Base-by-base conservation (phyloP, 116 monocot genomes). In the Cymodocea nodosa region DNA sequence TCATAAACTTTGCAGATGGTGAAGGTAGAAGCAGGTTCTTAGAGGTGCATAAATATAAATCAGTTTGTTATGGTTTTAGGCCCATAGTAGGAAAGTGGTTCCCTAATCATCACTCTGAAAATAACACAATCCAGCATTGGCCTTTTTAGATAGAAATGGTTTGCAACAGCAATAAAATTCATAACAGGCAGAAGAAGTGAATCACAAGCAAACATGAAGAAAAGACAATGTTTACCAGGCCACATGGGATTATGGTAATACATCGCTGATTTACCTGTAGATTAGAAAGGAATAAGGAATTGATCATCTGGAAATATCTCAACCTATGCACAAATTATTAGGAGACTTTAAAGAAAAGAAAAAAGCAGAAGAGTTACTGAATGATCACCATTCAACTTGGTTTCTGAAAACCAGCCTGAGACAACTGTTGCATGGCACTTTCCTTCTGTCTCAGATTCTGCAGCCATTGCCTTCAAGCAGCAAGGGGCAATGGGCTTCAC, bases 171-270 rank as follows among this genome's bases (percentile, higher is more conserved):
- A 11, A 8, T 11, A 44, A 6, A 44, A 44, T 44, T 44, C 44
- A 44, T 4, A 11, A 44, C 44, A 44, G 44, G 44, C 44, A 44
- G 62, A 72, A 64, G 24, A 40, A 64, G 5, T 14, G 22, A 16
- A 30, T 62, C 66, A 70, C 36, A 19, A 62, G 7, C 12, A 4
- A 39, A 62, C 22, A 62, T 15, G 30, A 39, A 62, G n/a, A 15
- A 62, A 15, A 62, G 17, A 48, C 9, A 23, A 50, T 15, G 35
- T 23, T 15, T 85, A 90, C 91, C 97, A 57, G 90, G 91, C 97
- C 97, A 97, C 88, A 91, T 91, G 20, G 97, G 91, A 59, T 90
- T 97, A 63, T 97, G 81, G 78, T 78, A 97, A 63, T 88, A 97
- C 70, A 76, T 40, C 3, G 23, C 57, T 63, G 84, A 79, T 55